Base-by-base conservation (phyloP, 306 rosid species). In the Lathyrus tuberosus region DNA sequence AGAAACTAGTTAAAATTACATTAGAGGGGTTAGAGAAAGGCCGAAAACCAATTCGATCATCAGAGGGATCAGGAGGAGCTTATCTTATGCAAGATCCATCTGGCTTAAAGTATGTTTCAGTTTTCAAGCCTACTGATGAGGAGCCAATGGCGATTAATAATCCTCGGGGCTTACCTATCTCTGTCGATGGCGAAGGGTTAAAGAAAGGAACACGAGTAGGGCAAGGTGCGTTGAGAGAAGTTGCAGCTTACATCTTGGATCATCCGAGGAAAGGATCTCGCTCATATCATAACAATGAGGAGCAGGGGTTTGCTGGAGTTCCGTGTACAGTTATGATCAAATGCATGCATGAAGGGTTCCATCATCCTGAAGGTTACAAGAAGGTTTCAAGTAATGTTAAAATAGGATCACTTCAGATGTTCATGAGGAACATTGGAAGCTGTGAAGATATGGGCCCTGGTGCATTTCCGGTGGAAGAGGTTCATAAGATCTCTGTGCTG, bases 1-100 rank as follows among this genome's bases (percentile, higher is more conserved):
- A 76, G 64, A 70, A 86, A 56, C 84, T 90, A 44, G 78, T 87
- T 72, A 79, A 77, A 72, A 68, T 47, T 56, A 84, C 94, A 64
- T 75, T 42, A 59, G 81, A 79, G 61, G 96, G 94, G 53, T 65
- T 90, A 77, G 85, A 72, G 73, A 80, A 65, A 62, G 91, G 89
- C 9, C 28, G 67, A 31, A 72, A 77, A 67, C 96, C 96, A n/a
- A 69, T 87, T 73, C 86, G 5, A 56, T 87, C 96, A 41, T 82
- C 88, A 33, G 91, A 90, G 80, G 96, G 96, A 60, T 76, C 86
- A 2, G 96, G 96, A 67, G 94, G 96, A 43, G 88, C 87, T 73
- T 90, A 90, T 73, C 86, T 87, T 66, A 87, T 87, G 91, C 86
- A 73, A 80, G 90, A 86, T 76, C 82, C 87, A 37, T 81, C 82